phyloP scores from a whole-genome alignment of 2,329 filamentous ascomycete species.

The Samsoniella hepiali region DNA sequence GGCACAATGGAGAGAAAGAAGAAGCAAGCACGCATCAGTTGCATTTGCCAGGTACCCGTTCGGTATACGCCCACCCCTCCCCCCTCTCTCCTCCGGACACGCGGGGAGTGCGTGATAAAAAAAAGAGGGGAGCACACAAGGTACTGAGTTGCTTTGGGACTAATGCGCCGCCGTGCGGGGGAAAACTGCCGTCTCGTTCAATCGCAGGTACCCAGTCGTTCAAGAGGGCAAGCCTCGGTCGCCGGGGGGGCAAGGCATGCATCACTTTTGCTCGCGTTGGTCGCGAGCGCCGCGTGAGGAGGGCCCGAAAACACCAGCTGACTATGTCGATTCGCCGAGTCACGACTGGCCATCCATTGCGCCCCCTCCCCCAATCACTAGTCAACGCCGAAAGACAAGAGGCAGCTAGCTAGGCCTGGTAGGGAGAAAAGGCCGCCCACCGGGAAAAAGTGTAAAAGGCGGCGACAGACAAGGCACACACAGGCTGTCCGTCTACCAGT shows the following conservation, averaged over 20 bases:
- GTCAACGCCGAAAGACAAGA: neutral
- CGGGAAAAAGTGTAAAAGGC: no score
- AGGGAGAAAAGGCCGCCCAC: no score
- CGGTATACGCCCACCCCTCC: neutral
- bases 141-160: neutral
- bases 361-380: neutral
- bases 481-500: no score
- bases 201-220: neutral
- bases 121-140: neutral
- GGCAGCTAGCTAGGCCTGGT: no score
- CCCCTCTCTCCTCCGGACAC: neutral
- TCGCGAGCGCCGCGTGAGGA: neutral
- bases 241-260: neutral
- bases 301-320: neutral
- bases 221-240: no score
- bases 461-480: no score
- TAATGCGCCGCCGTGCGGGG: slow-evolving; percentile 13
- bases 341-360: neutral
- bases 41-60: neutral
- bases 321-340: neutral
- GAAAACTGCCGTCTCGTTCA: slow-evolving; percentile 11
- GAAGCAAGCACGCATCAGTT: neutral
- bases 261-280: neutral
- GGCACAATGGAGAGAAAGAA: neutral
- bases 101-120: neutral